phyloP scores from a whole-genome alignment of 1,139 yeast genomes.

The Nakaseomyces delphensis region DNA sequence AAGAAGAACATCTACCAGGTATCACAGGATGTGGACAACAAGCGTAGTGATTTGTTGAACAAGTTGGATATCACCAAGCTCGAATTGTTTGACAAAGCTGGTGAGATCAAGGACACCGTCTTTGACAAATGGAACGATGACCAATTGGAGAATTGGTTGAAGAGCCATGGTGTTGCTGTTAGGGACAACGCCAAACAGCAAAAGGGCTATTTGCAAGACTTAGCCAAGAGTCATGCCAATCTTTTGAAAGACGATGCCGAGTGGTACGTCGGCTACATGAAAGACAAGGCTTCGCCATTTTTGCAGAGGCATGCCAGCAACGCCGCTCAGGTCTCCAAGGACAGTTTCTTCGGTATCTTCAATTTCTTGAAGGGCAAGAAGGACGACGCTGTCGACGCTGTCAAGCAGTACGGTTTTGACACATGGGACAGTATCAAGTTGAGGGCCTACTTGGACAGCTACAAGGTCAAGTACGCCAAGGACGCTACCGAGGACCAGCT shows the following conservation, averaged over 20 bases:
- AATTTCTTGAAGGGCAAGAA: conserved; percentile 16
- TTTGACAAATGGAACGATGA: conserved; percentile 42
- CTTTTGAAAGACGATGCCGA: conserved; percentile 35
- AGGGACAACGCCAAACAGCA: conserved; percentile 32
- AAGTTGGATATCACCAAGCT: conserved; percentile 34
- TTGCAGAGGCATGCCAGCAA: conserved; percentile 28
- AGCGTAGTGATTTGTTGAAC: conserved; percentile 36
- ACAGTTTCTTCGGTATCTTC: conserved; percentile 12
- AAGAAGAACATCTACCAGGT: conserved; percentile 39
- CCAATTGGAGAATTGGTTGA: conserved; percentile 42
- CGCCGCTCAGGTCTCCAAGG: conserved; percentile 9
- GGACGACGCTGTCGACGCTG: conserved; percentile 37
- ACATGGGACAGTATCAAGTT: conserved; percentile 44
- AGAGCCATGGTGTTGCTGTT: conserved; percentile 36
- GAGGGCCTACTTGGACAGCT: conserved; percentile 43
- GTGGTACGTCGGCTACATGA: conserved; percentile 33
- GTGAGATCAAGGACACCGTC: conserved; percentile 38
- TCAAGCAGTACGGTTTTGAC: conserved; percentile 40
- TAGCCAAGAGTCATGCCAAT: conserved; percentile 35
- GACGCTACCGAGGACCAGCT: conserved; percentile 41
- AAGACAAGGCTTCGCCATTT: conserved; percentile 31
- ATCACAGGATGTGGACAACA: conserved; percentile 33
- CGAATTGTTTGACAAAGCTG: conserved; percentile 36
- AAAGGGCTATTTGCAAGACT: conserved; percentile 34
- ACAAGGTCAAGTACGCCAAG: conserved; percentile 42